Evolutionary conservation across 768 basidiomycete genomes (phyloP).

Genomic region (Mycena polygramma): DNA sequence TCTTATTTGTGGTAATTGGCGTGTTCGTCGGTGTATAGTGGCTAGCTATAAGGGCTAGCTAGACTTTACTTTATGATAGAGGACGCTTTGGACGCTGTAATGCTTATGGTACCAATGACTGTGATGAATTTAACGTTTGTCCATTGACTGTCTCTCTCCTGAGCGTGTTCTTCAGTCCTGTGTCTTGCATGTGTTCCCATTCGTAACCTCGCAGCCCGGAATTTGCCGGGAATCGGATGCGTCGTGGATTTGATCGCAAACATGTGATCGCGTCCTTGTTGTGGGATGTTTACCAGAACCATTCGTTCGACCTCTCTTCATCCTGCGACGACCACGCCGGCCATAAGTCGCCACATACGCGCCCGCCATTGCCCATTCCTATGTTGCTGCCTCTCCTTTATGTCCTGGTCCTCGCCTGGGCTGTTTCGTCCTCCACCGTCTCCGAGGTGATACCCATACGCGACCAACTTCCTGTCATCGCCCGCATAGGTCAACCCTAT

Average conservation of each 20-base stretch:
- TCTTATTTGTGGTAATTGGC: neutral
- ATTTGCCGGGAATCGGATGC: too few relatives aligned
- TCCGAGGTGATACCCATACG: conserved; percentile 71
- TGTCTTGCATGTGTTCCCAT: too few relatives aligned
- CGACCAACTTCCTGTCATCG: conserved; percentile 83
- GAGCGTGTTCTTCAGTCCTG: too few relatives aligned
- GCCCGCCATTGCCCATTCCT: conserved; percentile 66
- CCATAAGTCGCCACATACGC: conserved; percentile 10
- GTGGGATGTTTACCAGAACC: neutral
- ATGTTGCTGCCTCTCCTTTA: conserved; percentile 75
- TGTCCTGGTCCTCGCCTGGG: conserved; percentile 54
- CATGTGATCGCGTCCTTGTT: conserved; percentile 22
- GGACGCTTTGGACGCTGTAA: neutral
- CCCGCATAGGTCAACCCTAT: conserved; percentile 73
- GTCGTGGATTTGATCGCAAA: too few relatives aligned
- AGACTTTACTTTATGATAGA: too few relatives aligned
- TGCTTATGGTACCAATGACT: too few relatives aligned
- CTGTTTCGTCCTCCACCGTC: conserved; percentile 59
- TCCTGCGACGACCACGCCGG: conserved; percentile 21
- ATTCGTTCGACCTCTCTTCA: neutral
- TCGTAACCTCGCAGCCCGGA: too few relatives aligned
- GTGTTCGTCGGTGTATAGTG: conserved; percentile 1
- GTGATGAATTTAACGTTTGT: too few relatives aligned
- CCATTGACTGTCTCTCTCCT: too few relatives aligned
- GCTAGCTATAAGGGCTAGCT: too few relatives aligned